Base-by-base conservation (phyloP, 2,329 filamentous ascomycete species). In the Ceratocystis variospora region DNA sequence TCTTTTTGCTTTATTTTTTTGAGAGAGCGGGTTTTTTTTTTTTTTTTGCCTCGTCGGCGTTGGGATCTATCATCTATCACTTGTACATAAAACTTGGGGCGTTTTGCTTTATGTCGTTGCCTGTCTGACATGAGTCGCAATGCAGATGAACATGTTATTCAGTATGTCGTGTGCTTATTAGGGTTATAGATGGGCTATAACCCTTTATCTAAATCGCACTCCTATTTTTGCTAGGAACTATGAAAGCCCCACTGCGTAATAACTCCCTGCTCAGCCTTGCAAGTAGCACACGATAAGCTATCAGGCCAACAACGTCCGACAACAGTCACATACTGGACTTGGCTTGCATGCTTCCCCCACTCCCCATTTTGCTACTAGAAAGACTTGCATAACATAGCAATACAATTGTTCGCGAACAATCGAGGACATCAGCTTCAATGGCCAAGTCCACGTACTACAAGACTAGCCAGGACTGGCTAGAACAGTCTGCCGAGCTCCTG, bases 381-480 rank as follows among this genome's bases (percentile, higher is more conserved):
- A 41, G 37, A 10, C 37, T 41, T 41, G 37, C 10, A 41, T 41
- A 41, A 41, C 37, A 41, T 41, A 41, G 3, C 37, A 41, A 41
- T 2, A 0, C 22, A 8, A 41, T 10, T 19, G 45, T 37, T 45
- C 28, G 15, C 25, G 41, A 7, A 48, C 6, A 25, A 41, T 15
- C 8, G 44, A 10, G 46, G n/a, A 44, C 46, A 12, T 5, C 37
- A 41, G 37, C 44, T 53, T 68, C 62, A 53, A 70, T 69, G 68
- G 61, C 48, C 59, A 66, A 64, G 19, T 64, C 88, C 2, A 86
- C 88, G 75, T 85, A 95, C 75, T 85, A 96, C 74, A 79, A 82
- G 63, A 91, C 89, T 67, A 89, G 89, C 76, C 87, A 96, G 77
- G 87, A 92, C 78, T 99, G 91, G 88, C 88, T 96, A 71, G 86